phyloP scores from a whole-genome alignment of 345 rosid species.

The Theobroma cacao region DNA sequence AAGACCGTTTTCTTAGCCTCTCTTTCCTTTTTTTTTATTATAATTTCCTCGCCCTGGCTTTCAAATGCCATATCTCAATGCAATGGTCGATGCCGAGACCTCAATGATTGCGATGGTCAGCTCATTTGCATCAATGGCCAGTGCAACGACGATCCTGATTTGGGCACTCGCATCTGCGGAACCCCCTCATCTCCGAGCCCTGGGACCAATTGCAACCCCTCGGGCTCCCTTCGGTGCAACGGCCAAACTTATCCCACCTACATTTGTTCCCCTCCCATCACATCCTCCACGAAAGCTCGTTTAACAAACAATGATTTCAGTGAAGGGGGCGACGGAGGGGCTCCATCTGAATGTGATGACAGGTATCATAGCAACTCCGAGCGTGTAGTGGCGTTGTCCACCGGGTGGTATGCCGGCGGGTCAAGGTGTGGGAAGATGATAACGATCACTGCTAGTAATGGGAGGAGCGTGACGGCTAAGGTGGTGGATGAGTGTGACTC shows the following conservation, averaged over 20 bases:
- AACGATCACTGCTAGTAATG: slow-evolving; percentile 19
- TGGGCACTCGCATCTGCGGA: slow-evolving; percentile 29
- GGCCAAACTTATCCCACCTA: not conserved
- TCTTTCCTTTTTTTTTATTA: not conserved
- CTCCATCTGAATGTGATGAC: slow-evolving; percentile 27
- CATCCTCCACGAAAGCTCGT: slow-evolving; percentile 21
- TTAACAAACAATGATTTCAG: slow-evolving; percentile 40
- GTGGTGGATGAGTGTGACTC: slow-evolving; percentile 50
- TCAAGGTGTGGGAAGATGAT: slow-evolving; percentile 35
- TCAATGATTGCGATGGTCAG: slow-evolving; percentile 35
- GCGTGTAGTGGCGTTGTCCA: slow-evolving; percentile 37
- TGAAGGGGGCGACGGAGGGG: slow-evolving; percentile 34
- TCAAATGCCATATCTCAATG: slow-evolving; percentile 34
- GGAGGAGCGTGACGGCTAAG: slow-evolving; percentile 25
- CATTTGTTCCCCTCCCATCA: slow-evolving; percentile 32
- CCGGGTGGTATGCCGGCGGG: slow-evolving; percentile 32
- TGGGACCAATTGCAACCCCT: slow-evolving; percentile 14
- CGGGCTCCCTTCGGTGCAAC: slow-evolving; percentile 13
- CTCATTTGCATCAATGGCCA: slow-evolving; percentile 36
- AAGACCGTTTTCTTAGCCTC: not conserved
- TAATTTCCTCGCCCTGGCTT: not conserved
- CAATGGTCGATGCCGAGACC: slow-evolving; percentile 31
- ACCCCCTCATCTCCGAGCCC: not conserved
- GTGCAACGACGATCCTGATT: slow-evolving; percentile 37
- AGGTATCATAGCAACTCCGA: slow-evolving; percentile 20